Evolutionary conservation across 495 filamentous ascomycete genomes (phyloP).

Genomic region (Trichoderma erinaceum): DNA sequence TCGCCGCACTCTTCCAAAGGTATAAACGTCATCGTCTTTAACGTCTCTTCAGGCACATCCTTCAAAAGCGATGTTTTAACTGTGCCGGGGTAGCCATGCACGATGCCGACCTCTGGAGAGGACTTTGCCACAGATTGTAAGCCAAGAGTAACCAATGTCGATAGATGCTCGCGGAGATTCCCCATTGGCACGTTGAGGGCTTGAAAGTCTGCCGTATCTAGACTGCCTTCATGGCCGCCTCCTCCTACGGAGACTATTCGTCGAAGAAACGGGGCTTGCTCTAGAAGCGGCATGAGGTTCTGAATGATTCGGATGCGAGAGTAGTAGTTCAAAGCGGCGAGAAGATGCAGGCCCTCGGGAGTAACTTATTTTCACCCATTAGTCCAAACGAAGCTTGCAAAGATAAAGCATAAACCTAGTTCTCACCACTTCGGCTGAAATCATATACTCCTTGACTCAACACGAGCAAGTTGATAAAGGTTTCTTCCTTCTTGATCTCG

Average conservation of each 20-base stretch:
- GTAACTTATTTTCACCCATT: constrained; percentile 38
- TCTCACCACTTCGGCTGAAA: constrained; percentile 24
- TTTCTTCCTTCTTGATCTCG: constrained; percentile 50
- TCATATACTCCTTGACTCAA: constrained; percentile 43
- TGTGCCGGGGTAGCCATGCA: constrained; percentile 52
- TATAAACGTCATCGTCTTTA: too few relatives aligned
- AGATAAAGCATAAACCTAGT: not conserved
- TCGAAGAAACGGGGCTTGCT: constrained; percentile 37
- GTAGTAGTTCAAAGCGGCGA: constrained; percentile 53
- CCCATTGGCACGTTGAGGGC: constrained; percentile 26
- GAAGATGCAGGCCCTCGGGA: constrained; percentile 49
- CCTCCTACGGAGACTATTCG: constrained; percentile 56
- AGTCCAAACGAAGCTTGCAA: not conserved
- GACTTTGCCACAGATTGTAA: constrained; percentile 42
- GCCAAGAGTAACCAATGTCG: constrained; percentile 45
- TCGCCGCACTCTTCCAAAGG: too few relatives aligned
- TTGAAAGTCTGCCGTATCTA: constrained; percentile 45
- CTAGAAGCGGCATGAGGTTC: constrained; percentile 58
- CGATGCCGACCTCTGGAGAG: constrained; percentile 48
- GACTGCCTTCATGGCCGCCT: constrained; percentile 46
- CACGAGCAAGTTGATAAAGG: constrained; percentile 57
- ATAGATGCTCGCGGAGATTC: constrained; percentile 36
- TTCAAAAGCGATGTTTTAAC: constrained; percentile 36
- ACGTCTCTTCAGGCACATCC: too few relatives aligned
- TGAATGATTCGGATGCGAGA: constrained; percentile 55